Evolutionary conservation across 1,284 basidiomycete genomes (phyloP), one percentile per base, ranked within the genome.

Genomic region (Ceratobasidium sp.): DNA sequence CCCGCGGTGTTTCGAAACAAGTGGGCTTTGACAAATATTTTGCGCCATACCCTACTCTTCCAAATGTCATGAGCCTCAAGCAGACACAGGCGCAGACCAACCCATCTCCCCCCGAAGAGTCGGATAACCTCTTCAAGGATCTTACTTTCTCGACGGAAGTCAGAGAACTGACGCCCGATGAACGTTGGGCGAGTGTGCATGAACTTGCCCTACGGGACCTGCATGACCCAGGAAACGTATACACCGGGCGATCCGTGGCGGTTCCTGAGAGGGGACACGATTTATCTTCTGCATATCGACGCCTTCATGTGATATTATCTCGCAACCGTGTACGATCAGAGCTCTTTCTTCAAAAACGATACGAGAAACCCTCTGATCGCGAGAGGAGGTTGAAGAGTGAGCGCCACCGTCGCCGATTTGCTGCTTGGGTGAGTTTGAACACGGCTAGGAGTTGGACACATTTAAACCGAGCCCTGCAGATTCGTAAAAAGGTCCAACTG

Each of bases 331-430:
- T 93, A 12, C 79, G 82, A 18, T 76, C 77, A 41, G 87, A 89
- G 74, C 80, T 88, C 41, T 81, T 83, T 59, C 76, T 82, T 75
- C 79, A 83, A 59, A 82, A 85, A 74, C 83, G 92, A 76, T 91
- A 93, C 78, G 91, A 92, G 79, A 89, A 89, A 81, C 87, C 87
- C 79, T 89, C 89, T 59, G 84, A 82, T 65, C 90, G 89, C 78
- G 85, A 89, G 73, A 83, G 88, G 74, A 83, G 89, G 77, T 79
- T 91, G 76, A 81, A 80, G 72, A 90, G 89, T 76, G 82, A 88
- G 77, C 84, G 89, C 72, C 90, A 89, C 88, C 84, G 89, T 77
- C 85, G 84, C 77, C 84, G 84, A 73, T 92, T 91, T 80, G 87
- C 89, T 59, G 82, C 89, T 78, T 87, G 90, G 84, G 90, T 89